phyloP scores from a whole-genome alignment of 2,329 filamentous ascomycete species.

The Didymosphaeria variabile region DNA sequence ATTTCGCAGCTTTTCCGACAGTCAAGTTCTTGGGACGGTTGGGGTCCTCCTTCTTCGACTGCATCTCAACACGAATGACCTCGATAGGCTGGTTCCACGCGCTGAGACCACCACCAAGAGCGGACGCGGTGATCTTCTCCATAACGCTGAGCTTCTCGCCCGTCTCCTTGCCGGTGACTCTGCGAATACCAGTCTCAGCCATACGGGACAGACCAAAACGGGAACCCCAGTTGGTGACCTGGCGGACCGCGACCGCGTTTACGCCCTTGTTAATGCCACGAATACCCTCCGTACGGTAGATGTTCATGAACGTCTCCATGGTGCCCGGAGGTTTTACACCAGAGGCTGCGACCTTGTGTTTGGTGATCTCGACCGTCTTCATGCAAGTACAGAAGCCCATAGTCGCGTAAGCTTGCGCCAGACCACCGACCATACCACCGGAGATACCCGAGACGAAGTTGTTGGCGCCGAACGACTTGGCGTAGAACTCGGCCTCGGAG shows the following conservation, averaged over 20 bases:
- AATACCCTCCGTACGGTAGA: conserved; percentile 94
- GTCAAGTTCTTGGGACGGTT: conserved; percentile 99
- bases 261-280: conserved; percentile 97
- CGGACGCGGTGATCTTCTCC: conserved; percentile 90
- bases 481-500: conserved; percentile 96
- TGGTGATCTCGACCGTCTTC: conserved; percentile 99
- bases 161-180: conserved; percentile 78
- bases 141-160: conserved; percentile 77
- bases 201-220: conserved; percentile 93
- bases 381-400: conserved; percentile 99
- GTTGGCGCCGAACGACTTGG: conserved; percentile 80
- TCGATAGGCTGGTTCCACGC: conserved; percentile 99
- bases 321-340: conserved; percentile 90
- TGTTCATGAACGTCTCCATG: conserved; percentile 94
- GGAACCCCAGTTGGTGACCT: conserved; percentile 99
- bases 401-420: conserved; percentile 97
- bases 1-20: conserved; percentile 79
- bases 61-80: conserved; percentile 99
- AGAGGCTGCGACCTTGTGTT: conserved; percentile 87
- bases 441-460: conserved; percentile 89
- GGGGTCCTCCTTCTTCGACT: conserved; percentile 97
- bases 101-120: conserved; percentile 89
- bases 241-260: conserved; percentile 96
- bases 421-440: conserved; percentile 91
- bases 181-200: conserved; percentile 88